phyloP scores from a whole-genome alignment of 2,329 filamentous ascomycete genomes.

The Penicillium sp. region DNA sequence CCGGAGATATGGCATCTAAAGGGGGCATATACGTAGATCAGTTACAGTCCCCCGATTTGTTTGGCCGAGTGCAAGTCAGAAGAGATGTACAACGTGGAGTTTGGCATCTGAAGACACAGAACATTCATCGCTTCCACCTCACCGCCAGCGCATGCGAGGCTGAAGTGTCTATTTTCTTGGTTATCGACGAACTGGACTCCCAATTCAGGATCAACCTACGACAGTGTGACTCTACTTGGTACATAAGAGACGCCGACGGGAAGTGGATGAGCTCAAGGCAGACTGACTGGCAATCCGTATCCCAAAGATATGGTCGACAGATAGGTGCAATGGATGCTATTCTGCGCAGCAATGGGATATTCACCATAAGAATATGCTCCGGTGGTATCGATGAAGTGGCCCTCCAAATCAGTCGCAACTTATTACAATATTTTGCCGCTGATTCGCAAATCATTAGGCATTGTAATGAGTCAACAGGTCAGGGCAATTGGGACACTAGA shows the following conservation, averaged over 20 bases:
- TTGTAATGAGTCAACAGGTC: slow-evolving; percentile 20
- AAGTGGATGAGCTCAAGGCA: slow-evolving; percentile 30
- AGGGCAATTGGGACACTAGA: slow-evolving; percentile 2
- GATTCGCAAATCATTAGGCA: slow-evolving; percentile 50
- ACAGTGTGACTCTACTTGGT: slow-evolving; percentile 27
- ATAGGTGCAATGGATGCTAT: slow-evolving; percentile 60
- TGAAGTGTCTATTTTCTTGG: slow-evolving; percentile 21
- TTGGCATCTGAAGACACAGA: slow-evolving; percentile 49
- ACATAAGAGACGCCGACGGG: slow-evolving; percentile 26
- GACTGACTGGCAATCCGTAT: slow-evolving; percentile 31
- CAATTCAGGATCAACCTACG: slow-evolving; percentile 23
- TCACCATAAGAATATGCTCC: slow-evolving; percentile 45
- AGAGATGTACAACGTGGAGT: slow-evolving; percentile 26
- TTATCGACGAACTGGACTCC: slow-evolving; percentile 24
- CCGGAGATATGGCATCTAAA: slow-evolving; percentile 58
- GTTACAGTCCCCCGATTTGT: slow-evolving; percentile 54
- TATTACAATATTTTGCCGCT: slow-evolving; percentile 63
- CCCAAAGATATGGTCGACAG: slow-evolving; percentile 52
- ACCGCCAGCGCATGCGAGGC: slow-evolving; percentile 12
- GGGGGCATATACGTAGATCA: slow-evolving; percentile 57
- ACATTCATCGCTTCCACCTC: slow-evolving; percentile 50
- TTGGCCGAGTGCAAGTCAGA: slow-evolving; percentile 54
- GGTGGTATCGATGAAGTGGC: slow-evolving; percentile 45
- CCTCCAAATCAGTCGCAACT: slow-evolving; percentile 61
- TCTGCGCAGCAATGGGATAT: slow-evolving; percentile 52